Evolutionary conservation across 2,329 filamentous ascomycete genomes (phyloP), one percentile per base, ranked within the genome.

Genomic region (Aspergillus ochraceoroseus): DNA sequence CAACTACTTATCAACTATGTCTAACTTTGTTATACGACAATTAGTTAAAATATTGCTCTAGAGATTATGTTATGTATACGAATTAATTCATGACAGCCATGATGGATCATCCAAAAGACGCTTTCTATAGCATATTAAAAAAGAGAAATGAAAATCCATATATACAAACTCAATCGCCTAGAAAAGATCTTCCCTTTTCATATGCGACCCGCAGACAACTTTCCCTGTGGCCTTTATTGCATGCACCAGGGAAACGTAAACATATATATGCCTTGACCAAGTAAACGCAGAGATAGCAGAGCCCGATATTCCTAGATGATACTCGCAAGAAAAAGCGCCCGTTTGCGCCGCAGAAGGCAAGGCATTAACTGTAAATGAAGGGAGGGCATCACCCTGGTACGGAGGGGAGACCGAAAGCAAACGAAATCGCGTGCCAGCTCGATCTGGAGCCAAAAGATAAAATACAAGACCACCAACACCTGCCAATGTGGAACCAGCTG

Each of bases 381-480:
- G 27, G 23, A 14, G 28, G 19, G 28, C 19, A 13, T 31, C 25
- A 29, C 15, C 23, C 20, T 12, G 32, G 41, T n/a, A 22, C 27
- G 32, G n/a, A 33, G n/a, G 36, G 29, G 19, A 35, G 25, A 36
- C 14, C 11, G 25, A 41, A 29, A 35, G 30, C 25, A 39, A 29
- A 5, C 4, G 9, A 32, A 30, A 23, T 15, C 7, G 19, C 23
- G 25, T 35, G 9, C 19, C 23, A 20, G 11, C 33, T 35, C n/a
- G 25, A 33, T 32, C 26, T 2, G 23, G 20, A 14, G 27, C 13
- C 14, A 18, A 40, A n/a, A 43, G 33, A 44, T 47, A 43, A 42
- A 38, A 33, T 37, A 49, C 50, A 51, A 32, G 41, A 38, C 47
- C 52, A 53, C 54, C 49, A 56, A 57, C 52, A 54, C 55, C 52